Percentiles rank a stretch among this genome's conserved stretches.
These are phyloP conservation scores for Marsdenia floribunda DNA, from an alignment of 257 asterid species.

Conservation along the genomic window DNA sequence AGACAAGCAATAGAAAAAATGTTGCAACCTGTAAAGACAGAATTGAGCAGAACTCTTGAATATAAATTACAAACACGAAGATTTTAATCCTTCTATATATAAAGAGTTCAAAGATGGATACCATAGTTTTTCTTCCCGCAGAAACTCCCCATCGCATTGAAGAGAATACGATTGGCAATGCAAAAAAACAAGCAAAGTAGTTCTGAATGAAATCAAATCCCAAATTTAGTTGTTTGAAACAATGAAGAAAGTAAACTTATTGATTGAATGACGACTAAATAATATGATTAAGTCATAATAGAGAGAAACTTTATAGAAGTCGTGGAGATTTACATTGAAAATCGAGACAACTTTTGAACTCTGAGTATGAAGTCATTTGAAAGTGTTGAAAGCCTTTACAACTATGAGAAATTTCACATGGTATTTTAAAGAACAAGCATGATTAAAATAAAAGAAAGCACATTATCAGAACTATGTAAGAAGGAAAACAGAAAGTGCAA, in stretches of 20 bases:
- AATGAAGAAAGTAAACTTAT: neutral
- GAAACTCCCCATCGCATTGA: conserved; percentile 91
- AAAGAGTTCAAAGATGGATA: conserved; percentile 18
- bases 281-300: neutral
- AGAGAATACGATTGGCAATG: conserved; percentile 86
- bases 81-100: conserved; percentile 3
- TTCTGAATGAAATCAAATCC: conserved; percentile 45
- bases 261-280: neutral
- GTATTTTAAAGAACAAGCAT: too few species aligned
- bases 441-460: neutral
- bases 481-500: neutral
- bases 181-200: conserved; percentile 86
- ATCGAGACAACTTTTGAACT: neutral
- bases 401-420: neutral
- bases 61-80: neutral
- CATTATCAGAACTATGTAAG: neutral
- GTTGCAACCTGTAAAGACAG: conserved; percentile 70
- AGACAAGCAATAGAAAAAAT: conserved; percentile 60
- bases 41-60: neutral
- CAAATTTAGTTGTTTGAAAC: neutral
- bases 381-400: neutral
- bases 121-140: conserved; percentile 95
- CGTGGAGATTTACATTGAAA: neutral
- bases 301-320: neutral
- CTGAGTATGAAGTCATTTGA: neutral